Base-by-base conservation (phyloP, 2,329 filamentous ascomycete species). In the Aspergillus sp. region DNA sequence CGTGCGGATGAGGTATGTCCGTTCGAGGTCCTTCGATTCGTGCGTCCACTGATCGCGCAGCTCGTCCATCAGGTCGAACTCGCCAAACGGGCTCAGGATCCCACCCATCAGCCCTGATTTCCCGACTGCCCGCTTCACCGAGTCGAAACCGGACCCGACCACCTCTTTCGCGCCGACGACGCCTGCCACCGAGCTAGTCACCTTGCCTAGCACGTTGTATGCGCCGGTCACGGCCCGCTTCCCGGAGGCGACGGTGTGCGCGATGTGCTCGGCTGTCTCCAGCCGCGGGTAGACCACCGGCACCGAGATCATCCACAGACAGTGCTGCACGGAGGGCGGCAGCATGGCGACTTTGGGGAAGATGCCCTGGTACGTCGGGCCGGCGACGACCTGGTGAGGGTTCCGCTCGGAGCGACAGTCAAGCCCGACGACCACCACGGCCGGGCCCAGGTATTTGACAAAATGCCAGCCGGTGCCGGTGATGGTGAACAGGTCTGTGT, bases 401-500 rank as follows among this genome's bases (percentile, higher is more conserved):
- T 89, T 96, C 47, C 94, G 81, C 73, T 99, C 94, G 4, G 92
- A 96, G 48, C 94, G 86, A 61, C 91, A 93, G 71, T 99, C 94
- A 2, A 90, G 88, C 0, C 93, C 94, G 47, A 96, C 87, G 0
- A 96, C 88, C 0, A 91, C 91, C 11, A 99, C 87, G 4, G 89
- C 89, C 0, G 94, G 94, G 0, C 94, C 94, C 5, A 99, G 83
- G 64, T 89, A 97, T 73, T 99, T 99, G 73, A 99, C 85, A 71
- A 97, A 99, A 72, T 99, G 94, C 94, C 94, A 99, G 6, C 94
- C 94, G 17, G 88, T 88, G n/a, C 94, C 93, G 0, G 94, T 97
- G 50, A 99, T 88, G 1, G 93, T 97, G 74, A 99, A 99, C 5
- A 99, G 83, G 64, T 99, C 94, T 45, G 86, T 81, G 66, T 99